Base-by-base conservation (phyloP, 768 basidiomycete species). In the Asterophora lycoperdoides region DNA sequence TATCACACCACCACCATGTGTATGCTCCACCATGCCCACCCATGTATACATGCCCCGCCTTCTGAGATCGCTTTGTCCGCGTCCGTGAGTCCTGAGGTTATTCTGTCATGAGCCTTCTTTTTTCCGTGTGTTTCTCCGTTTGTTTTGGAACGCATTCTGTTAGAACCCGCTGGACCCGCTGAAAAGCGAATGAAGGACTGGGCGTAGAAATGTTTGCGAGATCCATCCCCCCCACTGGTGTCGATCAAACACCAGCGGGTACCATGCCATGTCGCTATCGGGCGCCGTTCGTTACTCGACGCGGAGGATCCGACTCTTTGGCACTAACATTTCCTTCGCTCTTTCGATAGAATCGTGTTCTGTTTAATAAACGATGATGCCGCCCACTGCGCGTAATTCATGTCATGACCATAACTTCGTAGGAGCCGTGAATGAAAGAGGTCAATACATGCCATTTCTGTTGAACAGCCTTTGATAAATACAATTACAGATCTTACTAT, bases 131-230 rank as follows among this genome's bases (percentile, higher is more conserved):
- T 36, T 9, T 35, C 44, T 38, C 18, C 41, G 43, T 42, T 47
- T 46, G n/a, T 17, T 53, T 32, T 30, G 56, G 44, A 46, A 73
- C 67, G 87, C 89, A 90, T 71, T 84, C 83, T 79, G 84, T 84
- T 91, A 91, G 89, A 91, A 89, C 89, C 88, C 86, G 75, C 86
- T 80, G 84, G 84, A 89, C 64, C 56, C 68, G 68, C 77, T 71
- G 60, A 62, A 67, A 68, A 74, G 75, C 70, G 69, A 67, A 84
- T 84, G 86, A 89, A 86, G 52, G 76, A 86, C 70, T 76, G 87
- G 86, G 89, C 80, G 89, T 92, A 86, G 89, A 92, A 84, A 88
- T 72, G 86, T 86, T 78, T 92, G 89, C 89, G 81, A 92, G 69
- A 92, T 67, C 59, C 76, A 74, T 67, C 66, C 67, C 64, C 60